Percentiles rank a stretch among this genome's conserved stretches.
phyloP scores from a whole-genome alignment of 768 basidiomycete genomes.

The Amanita rubescens region DNA sequence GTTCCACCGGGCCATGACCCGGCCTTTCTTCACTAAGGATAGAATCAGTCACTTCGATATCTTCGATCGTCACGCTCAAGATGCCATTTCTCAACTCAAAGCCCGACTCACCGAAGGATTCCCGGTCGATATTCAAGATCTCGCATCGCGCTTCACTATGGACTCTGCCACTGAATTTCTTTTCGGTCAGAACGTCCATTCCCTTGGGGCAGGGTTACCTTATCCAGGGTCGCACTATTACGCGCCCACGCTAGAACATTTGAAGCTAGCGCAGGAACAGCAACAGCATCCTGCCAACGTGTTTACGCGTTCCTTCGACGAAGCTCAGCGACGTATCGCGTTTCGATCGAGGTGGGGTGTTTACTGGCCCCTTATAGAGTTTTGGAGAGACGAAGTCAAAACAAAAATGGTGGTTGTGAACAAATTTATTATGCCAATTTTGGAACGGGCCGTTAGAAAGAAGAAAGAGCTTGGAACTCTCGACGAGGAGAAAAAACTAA shows the following conservation, averaged over 20 bases:
- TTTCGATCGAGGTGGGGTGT: constrained; percentile 30
- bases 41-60: constrained; percentile 56
- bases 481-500: constrained; percentile 3
- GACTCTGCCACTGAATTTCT: constrained; percentile 60
- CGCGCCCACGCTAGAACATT: constrained; percentile 16
- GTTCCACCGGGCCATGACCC: constrained; percentile 60
- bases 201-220: constrained; percentile 40
- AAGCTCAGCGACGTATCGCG: constrained; percentile 32
- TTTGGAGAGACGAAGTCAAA: constrained; percentile 39
- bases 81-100: constrained; percentile 38
- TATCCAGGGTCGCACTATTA: constrained; percentile 29
- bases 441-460: constrained; percentile 36
- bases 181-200: constrained; percentile 44
- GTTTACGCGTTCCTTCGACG: constrained; percentile 44
- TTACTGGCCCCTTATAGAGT: constrained; percentile 32
- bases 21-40: constrained; percentile 64
- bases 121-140: constrained; percentile 54
- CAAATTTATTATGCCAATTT: constrained; percentile 42
- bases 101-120: constrained; percentile 36
- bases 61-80: constrained; percentile 46
- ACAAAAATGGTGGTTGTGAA: constrained; percentile 37
- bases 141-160: constrained; percentile 48
- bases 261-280: constrained; percentile 19
- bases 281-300: constrained; percentile 28
- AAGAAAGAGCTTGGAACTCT: constrained; percentile 15